A percentile compares a stretch with the other conserved stretches of the same genome.
Conservation (phyloP, 345 rosid species). For the Aethionema arabicum region DNA sequence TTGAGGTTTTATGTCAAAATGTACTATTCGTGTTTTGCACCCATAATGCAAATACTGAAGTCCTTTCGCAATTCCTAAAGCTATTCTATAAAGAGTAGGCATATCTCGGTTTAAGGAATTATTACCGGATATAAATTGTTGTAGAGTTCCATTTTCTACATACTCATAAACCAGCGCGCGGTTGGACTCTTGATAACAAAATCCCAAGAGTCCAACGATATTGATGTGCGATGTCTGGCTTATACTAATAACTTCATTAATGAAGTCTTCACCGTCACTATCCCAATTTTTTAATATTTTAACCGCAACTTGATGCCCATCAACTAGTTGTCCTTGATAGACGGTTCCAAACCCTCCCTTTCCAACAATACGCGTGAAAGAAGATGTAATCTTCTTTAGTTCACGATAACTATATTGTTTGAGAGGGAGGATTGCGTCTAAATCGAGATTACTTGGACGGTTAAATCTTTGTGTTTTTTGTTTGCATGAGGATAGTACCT, state of each 20-base stretch:
- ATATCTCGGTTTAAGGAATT: background rate
- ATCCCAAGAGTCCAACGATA: slow-evolving; percentile 37
- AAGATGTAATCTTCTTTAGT: slow-evolving; percentile 28
- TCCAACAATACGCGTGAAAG: slow-evolving; percentile 18
- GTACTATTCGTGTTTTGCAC: slow-evolving; percentile 45
- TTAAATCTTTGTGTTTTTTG: no score
- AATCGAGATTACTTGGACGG: no score
- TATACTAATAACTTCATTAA: slow-evolving; percentile 45
- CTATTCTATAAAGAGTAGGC: slow-evolving; percentile 29
- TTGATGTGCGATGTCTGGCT: slow-evolving; percentile 44
- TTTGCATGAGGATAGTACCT: no score
- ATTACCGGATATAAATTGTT: slow-evolving; percentile 12
- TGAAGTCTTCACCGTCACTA: slow-evolving; percentile 37
- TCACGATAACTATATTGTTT: background rate
- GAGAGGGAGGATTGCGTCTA: no score
- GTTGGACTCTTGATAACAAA: slow-evolving; percentile 33
- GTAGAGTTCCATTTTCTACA: slow-evolving; percentile 40
- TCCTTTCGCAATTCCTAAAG: slow-evolving; percentile 40
- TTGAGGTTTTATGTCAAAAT: slow-evolving; percentile 47
- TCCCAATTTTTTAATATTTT: slow-evolving; percentile 19
- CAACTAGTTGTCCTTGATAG: slow-evolving; percentile 8
- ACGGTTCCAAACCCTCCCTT: slow-evolving; percentile 24
- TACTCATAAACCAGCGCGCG: slow-evolving; percentile 39
- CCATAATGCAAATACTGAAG: slow-evolving; percentile 45
- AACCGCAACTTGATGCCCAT: slow-evolving; percentile 22